Percentiles rank a stretch among this genome's conserved stretches.
phyloP scores from a whole-genome alignment of 2,329 filamentous ascomycete genomes.

The Dactylonectria estremocensis region DNA sequence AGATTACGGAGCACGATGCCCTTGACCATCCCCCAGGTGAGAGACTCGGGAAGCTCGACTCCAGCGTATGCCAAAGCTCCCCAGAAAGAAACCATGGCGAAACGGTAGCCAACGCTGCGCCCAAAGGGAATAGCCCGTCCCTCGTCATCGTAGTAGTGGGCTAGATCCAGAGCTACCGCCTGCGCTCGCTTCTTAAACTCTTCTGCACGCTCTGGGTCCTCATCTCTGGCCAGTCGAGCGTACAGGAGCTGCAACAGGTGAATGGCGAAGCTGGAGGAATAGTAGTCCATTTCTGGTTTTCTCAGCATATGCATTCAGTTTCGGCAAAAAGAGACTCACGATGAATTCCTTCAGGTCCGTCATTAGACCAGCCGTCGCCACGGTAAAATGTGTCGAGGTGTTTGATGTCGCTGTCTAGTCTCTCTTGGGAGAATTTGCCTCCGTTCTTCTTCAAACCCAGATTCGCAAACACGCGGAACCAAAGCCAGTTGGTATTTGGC shows the following conservation, averaged over 20 bases:
- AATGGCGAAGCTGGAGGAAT: constrained; percentile 86
- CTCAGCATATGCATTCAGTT: constrained; percentile 19
- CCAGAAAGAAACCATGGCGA: constrained; percentile 90
- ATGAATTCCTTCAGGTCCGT: constrained; percentile 83
- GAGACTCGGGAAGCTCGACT: constrained; percentile 78
- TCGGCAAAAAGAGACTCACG: constrained; percentile 57
- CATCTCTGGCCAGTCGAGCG: constrained; percentile 77
- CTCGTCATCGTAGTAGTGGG: constrained; percentile 82
- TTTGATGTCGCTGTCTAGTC: constrained; percentile 81
- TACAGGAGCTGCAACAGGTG: constrained; percentile 86
- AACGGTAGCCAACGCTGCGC: constrained; percentile 84
- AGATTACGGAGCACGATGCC: constrained; percentile 82
- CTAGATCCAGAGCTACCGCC: constrained; percentile 77
- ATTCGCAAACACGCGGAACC: constrained; percentile 90
- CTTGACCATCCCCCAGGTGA: constrained; percentile 86
- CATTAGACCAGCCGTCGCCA: constrained; percentile 87
- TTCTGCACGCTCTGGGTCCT: constrained; percentile 75
- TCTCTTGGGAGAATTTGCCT: constrained; percentile 77
- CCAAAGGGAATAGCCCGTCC: constrained; percentile 84
- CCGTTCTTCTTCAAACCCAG: constrained; percentile 83
- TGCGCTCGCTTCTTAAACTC: constrained; percentile 80
- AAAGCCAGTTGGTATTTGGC: constrained; percentile 79
- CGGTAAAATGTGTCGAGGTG: constrained; percentile 86
- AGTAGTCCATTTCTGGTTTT: constrained; percentile 83
- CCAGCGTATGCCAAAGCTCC: constrained; percentile 82